phyloP scores from a whole-genome alignment of 768 basidiomycete species.

The Lentinula sp. region DNA sequence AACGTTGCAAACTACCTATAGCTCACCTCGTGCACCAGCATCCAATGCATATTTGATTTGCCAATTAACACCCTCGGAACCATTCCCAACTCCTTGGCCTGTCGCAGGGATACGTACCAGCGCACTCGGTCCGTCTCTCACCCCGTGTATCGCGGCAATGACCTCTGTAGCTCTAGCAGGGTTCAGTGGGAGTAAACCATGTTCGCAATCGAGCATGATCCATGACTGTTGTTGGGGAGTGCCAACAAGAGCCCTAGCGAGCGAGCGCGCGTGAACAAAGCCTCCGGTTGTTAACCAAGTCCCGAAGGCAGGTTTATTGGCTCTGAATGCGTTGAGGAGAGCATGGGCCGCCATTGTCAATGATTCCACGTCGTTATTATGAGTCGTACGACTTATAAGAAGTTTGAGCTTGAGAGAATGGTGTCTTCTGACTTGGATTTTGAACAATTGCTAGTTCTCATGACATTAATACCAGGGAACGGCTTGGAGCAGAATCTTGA shows the following conservation, averaged over 20 bases:
- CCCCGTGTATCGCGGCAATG: slow-evolving; percentile 45
- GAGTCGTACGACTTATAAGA: too few species aligned
- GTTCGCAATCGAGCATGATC: slow-evolving; percentile 66
- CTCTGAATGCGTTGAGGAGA: slow-evolving; percentile 46
- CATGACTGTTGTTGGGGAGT: slow-evolving; percentile 43
- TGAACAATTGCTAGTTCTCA: too few species aligned
- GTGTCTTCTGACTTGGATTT: too few species aligned
- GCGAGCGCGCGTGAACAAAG: slow-evolving; percentile 49
- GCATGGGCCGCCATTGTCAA: slow-evolving; percentile 44
- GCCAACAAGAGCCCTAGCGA: slow-evolving; percentile 44
- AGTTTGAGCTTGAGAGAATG: background rate
- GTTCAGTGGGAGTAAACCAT: slow-evolving; percentile 50
- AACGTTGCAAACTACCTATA: background rate
- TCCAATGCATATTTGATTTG: slow-evolving; percentile 71
- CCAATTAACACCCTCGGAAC: slow-evolving; percentile 41
- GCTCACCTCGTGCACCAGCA: slow-evolving; percentile 43
- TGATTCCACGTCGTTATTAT: too few species aligned
- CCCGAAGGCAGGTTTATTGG: slow-evolving; percentile 58
- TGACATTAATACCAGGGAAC: too few species aligned
- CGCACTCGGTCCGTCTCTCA: slow-evolving; percentile 42
- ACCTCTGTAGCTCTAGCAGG: slow-evolving; percentile 50
- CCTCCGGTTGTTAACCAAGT: slow-evolving; percentile 62
- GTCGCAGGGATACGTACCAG: slow-evolving; percentile 63
- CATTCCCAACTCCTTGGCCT: slow-evolving; percentile 34
- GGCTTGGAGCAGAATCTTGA: too few species aligned